Evolutionary conservation across 345 rosid species (phyloP).

Genomic region (Arabis alpina): DNA sequence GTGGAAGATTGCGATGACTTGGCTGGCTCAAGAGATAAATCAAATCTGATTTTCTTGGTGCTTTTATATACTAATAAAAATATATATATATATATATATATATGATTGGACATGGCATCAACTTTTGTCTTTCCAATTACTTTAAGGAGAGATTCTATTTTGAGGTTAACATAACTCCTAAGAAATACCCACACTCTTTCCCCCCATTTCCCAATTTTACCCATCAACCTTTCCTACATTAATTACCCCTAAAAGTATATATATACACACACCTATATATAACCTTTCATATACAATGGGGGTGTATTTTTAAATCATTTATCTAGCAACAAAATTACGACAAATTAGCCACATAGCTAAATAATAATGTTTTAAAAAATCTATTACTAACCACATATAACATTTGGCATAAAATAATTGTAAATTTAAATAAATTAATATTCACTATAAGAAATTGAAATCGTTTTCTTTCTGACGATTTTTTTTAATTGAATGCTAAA

Average conservation of each 20-base stretch:
- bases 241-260: conserved; percentile 11
- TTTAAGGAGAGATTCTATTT: conserved; percentile 44
- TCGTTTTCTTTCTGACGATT: neutral
- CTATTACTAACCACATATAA: too few relatives aligned
- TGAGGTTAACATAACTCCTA: conserved; percentile 44
- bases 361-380: neutral
- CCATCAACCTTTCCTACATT: conserved; percentile 38
- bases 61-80: conserved; percentile 4
- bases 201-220: conserved; percentile 32
- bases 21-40: neutral
- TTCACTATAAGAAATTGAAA: too few relatives aligned
- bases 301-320: neutral
- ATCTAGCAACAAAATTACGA: neutral
- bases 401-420: too few relatives aligned
- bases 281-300: neutral
- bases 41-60: conserved; percentile 20
- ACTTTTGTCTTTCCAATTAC: conserved; percentile 44
- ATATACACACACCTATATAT: neutral
- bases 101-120: conserved; percentile 43
- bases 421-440: too few relatives aligned
- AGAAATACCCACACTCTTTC: conserved; percentile 39
- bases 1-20: neutral
- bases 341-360: conserved; percentile 4
- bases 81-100: conserved; percentile 14
- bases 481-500: too few relatives aligned